Evolutionary conservation across 2,329 filamentous ascomycete genomes (phyloP).

Genomic region (Pseudonectria foliicola): DNA sequence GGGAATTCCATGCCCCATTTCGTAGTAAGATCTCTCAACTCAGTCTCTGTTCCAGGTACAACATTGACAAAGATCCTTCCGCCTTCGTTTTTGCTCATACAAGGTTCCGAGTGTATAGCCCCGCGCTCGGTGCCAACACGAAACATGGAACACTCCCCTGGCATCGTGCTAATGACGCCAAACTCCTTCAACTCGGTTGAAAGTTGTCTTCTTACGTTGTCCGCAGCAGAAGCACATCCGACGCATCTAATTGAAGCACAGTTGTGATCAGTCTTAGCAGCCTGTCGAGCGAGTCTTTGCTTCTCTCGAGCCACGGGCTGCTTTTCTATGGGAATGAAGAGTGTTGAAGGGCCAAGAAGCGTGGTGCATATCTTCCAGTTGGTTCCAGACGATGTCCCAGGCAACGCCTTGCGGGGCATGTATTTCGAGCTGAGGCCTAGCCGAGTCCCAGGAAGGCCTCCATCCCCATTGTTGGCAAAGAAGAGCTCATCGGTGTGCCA

Average conservation of each 20-base stretch:
- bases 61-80: constrained; percentile 32
- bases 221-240: constrained; percentile 35
- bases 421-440: constrained; percentile 6
- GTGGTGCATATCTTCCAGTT: constrained; percentile 43
- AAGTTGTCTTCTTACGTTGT: constrained; percentile 31
- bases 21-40: constrained; percentile 23
- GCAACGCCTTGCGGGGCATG: background rate
- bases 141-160: constrained; percentile 34
- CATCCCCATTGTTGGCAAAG: constrained; percentile 21
- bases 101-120: constrained; percentile 36
- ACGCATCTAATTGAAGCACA: constrained; percentile 37
- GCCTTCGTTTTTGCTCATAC: constrained; percentile 21
- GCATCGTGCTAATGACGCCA: constrained; percentile 13
- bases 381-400: constrained; percentile 13
- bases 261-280: constrained; percentile 26
- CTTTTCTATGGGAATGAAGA: constrained; percentile 32
- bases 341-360: constrained; percentile 37
- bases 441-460: constrained; percentile 7
- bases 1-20: constrained; percentile 35
- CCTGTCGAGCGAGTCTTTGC: constrained; percentile 23
- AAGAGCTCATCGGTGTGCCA: constrained; percentile 46
- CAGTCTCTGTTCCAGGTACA: constrained; percentile 28
- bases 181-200: constrained; percentile 19
- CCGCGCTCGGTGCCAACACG: constrained; percentile 33
- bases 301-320: constrained; percentile 26